These are phyloP conservation scores for Eimeria brunetti DNA, from an alignment of 169 alveolate genomes.

Conservation along the genomic window DNA sequence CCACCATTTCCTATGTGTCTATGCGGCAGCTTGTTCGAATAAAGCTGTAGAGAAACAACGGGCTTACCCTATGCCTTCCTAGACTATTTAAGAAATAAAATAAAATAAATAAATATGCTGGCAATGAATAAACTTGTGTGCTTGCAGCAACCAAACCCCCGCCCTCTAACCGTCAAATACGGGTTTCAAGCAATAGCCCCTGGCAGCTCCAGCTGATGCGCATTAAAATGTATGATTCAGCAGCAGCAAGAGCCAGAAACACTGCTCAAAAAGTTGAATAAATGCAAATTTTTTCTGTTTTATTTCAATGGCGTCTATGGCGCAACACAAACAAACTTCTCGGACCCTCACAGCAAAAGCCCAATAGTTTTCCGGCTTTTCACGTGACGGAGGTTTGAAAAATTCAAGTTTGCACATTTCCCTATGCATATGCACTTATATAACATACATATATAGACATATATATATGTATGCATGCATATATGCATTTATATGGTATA, in stretches of 20 bases:
- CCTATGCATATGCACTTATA: no score
- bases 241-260: background rate
- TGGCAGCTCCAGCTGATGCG: conserved; percentile 10
- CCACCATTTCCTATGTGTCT: background rate
- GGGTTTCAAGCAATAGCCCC: conserved; percentile 75
- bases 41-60: background rate
- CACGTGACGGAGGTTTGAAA: background rate
- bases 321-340: background rate
- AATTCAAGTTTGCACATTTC: background rate
- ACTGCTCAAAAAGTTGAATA: background rate
- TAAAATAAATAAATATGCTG: no score
- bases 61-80: background rate
- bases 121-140: background rate
- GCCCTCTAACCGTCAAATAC: conserved; percentile 73
- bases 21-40: background rate
- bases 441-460: no score
- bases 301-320: background rate
- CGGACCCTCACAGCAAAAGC: background rate
- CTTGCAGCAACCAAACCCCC: background rate
- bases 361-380: background rate
- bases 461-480: background rate
- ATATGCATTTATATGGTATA: background rate
- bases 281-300: background rate
- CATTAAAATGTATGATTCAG: background rate
- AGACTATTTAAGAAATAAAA: no score